phyloP scores from a whole-genome alignment of 495 filamentous ascomycete genomes.

The Physcia stellaris region DNA sequence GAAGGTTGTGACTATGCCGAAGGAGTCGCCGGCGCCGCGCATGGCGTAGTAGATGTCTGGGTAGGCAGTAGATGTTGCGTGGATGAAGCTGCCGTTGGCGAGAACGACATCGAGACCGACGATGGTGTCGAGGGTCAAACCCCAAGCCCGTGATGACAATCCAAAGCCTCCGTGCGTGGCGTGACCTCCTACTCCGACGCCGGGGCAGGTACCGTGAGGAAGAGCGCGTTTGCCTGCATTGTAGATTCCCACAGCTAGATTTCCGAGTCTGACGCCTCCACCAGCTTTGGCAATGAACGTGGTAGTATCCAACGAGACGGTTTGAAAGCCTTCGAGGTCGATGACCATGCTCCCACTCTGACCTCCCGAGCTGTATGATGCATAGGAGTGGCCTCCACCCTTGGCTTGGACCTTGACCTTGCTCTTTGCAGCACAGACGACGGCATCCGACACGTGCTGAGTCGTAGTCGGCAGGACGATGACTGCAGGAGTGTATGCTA shows the following conservation, averaged over 20 bases:
- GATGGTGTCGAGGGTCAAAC: constrained; percentile 50
- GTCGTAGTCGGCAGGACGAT: constrained; percentile 45
- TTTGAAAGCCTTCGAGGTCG: constrained; percentile 32
- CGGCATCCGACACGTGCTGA: constrained; percentile 41
- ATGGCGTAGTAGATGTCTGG: constrained; percentile 34
- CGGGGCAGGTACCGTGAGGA: constrained; percentile 50
- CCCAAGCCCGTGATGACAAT: constrained; percentile 46
- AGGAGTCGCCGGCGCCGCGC: constrained; percentile 42
- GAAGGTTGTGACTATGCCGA: constrained; percentile 53
- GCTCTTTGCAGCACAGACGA: constrained; percentile 41
- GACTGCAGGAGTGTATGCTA: constrained; percentile 43
- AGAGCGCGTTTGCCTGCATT: constrained; percentile 44
- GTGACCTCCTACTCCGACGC: constrained; percentile 63
- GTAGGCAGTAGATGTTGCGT: constrained; percentile 20
- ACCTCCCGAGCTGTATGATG: constrained; percentile 31
- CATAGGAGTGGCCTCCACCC: constrained; percentile 44
- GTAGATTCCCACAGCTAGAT: constrained; percentile 44
- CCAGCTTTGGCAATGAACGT: constrained; percentile 52
- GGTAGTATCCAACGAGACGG: constrained; percentile 40
- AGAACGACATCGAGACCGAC: constrained; percentile 48
- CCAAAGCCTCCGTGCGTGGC: constrained; percentile 59
- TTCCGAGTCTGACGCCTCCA: constrained; percentile 45
- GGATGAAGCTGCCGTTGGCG: constrained; percentile 39
- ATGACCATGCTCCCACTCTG: constrained; percentile 28
- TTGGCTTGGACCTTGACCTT: constrained; percentile 51